Evolutionary conservation across 345 rosid genomes (phyloP), one percentile per base, ranked within the genome.

Genomic region (Trapa incisa): DNA sequence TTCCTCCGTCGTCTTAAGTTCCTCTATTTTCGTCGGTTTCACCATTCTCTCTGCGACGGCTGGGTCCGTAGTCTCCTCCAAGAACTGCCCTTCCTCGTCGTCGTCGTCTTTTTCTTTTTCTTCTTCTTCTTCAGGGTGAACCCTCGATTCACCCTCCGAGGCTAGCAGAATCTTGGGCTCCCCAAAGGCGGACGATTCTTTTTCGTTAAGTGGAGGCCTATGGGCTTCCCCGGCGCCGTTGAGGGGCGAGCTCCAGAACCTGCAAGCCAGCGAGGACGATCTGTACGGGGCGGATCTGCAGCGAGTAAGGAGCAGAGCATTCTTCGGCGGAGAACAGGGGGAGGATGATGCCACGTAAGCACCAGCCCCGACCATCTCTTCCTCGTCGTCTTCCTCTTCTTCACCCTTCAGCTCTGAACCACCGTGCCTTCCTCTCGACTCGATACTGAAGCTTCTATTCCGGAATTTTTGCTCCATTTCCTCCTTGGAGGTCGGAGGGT

Each of bases 281-380:
- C 93, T 69, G 71, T 86, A 87, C 11, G 97, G 96, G 3, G 91
- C 96, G 77, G 98, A 92, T 86, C 89, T 86, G 72, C 93, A 82
- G 67, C 97, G 83, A 6, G 88, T 89, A 64, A 92, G 75, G 35
- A 84, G 42, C 10, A 92, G 64, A 3, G 96, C 96, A 60, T 86
- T 86, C 71, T 73, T 83, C 39, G 98, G 98, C 65, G 98, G 93
- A 22, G 89, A 69, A 22, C 70, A 67, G 17, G 48, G 70, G 6
- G 68, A 50, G 64, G 78, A 61, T 7, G 96, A 76, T 48, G 70
- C 76, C n/a, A 67, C 58, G 17, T 37, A 72, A 48, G 76, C 72
- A 48, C 74, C 72, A 12, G 73, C 75, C 62, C 48, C 48, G 45
- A 3, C 73, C 39, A 60, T 65, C 38, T 58, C 82, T 22, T 77